Conservation (phyloP, 2,329 filamentous ascomycete species). For the Hypoxylon sp. region DNA sequence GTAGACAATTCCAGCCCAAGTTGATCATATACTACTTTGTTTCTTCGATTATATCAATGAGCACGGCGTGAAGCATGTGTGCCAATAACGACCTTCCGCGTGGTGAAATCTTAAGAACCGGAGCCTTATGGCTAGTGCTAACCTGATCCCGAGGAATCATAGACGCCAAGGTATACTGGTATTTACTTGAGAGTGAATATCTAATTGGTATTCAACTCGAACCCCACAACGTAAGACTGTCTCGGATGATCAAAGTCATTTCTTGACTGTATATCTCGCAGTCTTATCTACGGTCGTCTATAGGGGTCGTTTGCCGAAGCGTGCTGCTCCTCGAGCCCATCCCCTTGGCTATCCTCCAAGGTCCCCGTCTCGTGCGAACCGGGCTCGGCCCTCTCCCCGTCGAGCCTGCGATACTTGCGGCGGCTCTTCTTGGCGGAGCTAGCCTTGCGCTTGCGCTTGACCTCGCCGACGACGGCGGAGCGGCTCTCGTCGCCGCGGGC, state of each 20-base stretch:
- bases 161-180: not conserved
- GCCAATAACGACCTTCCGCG: slow-evolving; percentile 4
- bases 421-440: slow-evolving; percentile 83
- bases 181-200: not conserved
- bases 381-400: slow-evolving; percentile 52
- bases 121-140: slow-evolving; percentile 33
- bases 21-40: slow-evolving; percentile 66
- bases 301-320: not conserved
- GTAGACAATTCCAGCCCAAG: slow-evolving; percentile 60
- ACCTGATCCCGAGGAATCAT: slow-evolving; percentile 23
- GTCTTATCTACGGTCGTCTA: not conserved
- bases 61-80: slow-evolving; percentile 45
- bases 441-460: slow-evolving; percentile 73
- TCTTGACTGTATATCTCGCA: not conserved
- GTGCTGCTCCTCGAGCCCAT: not conserved
- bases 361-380: slow-evolving; percentile 31
- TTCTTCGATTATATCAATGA: slow-evolving; percentile 47
- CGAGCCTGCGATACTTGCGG: slow-evolving; percentile 76
- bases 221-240: not conserved
- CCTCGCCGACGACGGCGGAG: slow-evolving; percentile 67
- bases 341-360: slow-evolving; percentile 31
- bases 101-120: not conserved
- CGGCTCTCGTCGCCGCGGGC: slow-evolving; percentile 75
- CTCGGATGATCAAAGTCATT: not conserved
- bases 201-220: not conserved